phyloP scores from a whole-genome alignment of 441 rosid genomes.

The Adansonia grandidieri region DNA sequence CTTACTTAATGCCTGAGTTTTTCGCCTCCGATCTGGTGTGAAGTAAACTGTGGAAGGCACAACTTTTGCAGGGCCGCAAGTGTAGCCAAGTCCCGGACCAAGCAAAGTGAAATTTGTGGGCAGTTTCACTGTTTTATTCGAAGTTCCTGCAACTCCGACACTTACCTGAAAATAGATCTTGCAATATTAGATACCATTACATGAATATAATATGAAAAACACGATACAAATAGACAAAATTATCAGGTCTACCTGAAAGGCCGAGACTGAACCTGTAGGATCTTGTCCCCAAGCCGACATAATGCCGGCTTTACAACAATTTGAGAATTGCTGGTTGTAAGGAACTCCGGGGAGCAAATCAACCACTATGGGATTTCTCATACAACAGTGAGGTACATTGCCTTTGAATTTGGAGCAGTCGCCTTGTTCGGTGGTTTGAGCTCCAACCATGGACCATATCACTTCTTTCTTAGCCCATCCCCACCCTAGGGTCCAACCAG shows the following conservation, averaged over 20 bases:
- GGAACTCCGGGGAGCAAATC: constrained; percentile 72
- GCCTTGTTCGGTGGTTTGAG: constrained; percentile 75
- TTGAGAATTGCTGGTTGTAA: constrained; percentile 65
- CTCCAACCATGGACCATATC: constrained; percentile 70
- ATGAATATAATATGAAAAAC: too few relatives aligned
- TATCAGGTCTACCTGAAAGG: constrained; percentile 42
- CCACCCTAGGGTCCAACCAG: constrained; percentile 77
- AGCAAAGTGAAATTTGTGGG: constrained; percentile 59
- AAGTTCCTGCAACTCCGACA: constrained; percentile 66
- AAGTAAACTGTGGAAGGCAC: constrained; percentile 58
- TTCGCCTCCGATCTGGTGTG: constrained; percentile 54
- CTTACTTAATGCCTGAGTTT: constrained; percentile 73
- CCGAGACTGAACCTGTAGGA: constrained; percentile 52
- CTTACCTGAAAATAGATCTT: constrained; percentile 48
- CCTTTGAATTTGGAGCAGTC: constrained; percentile 76
- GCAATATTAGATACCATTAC: too few relatives aligned
- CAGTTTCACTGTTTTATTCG: constrained; percentile 61
- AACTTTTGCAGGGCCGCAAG: constrained; percentile 65
- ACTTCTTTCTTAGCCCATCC: constrained; percentile 70
- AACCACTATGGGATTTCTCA: constrained; percentile 50
- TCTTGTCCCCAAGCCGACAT: constrained; percentile 70
- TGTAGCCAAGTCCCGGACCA: constrained; percentile 73
- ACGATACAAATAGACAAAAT: too few relatives aligned
- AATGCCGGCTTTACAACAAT: constrained; percentile 69
- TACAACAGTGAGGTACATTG: constrained; percentile 69